These are phyloP conservation scores for Zygoascus meyerae DNA, from an alignment of 1,139 yeast species.

Conservation along the genomic window DNA sequence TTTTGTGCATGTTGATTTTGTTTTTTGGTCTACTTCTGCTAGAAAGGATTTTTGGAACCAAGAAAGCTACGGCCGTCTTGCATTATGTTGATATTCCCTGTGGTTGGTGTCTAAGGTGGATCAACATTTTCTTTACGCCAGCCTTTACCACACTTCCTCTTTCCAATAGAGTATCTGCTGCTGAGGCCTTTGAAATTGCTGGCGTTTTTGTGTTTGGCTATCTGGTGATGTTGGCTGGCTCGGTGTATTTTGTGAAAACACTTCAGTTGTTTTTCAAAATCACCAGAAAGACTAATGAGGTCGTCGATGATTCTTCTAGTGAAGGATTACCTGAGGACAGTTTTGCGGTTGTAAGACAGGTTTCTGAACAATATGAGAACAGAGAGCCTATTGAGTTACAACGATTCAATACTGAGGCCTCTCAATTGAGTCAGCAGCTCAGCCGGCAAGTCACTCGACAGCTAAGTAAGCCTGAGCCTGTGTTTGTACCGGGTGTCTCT, in stretches of 20 bases:
- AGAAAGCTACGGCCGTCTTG: constrained; percentile 42
- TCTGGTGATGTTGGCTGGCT: constrained; percentile 43
- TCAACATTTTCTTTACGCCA: constrained; percentile 72
- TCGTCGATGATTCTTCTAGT: constrained; percentile 3
- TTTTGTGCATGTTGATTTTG: constrained; percentile 64
- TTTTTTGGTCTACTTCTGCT: constrained; percentile 44
- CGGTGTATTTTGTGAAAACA: constrained; percentile 43
- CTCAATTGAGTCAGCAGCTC: not conserved
- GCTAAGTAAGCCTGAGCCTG: not conserved
- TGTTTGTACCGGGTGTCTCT: not conserved
- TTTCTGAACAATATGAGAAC: not conserved
- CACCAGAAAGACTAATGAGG: constrained; percentile 27
- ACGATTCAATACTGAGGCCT: not conserved
- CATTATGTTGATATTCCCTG: constrained; percentile 52
- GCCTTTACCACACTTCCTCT: constrained; percentile 68
- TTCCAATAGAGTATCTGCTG: constrained; percentile 54
- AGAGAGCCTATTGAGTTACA: constrained; percentile 1
- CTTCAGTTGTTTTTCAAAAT: constrained; percentile 37
- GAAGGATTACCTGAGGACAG: constrained; percentile 2
- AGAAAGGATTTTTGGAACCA: constrained; percentile 35
- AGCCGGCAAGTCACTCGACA: not conserved
- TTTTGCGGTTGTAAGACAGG: too few species aligned
- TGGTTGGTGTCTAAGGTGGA: constrained; percentile 70
- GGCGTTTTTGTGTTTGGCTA: constrained; percentile 68
- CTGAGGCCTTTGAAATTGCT: constrained; percentile 67